Evolutionary conservation across 1,139 yeast species (phyloP).

Genomic region (Saccharomyces hybrid): DNA sequence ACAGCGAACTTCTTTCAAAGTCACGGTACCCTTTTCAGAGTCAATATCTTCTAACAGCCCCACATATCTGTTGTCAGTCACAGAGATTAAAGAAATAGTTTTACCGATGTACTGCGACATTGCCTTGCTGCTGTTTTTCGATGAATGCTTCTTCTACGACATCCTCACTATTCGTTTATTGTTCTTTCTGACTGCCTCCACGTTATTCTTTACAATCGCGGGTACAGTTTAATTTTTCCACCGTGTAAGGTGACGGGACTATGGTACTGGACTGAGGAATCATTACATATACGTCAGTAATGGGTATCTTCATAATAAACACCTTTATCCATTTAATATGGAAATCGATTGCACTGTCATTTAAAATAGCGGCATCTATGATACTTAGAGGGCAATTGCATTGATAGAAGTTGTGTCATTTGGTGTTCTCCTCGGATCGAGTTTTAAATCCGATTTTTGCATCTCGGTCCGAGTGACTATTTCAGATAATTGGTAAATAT

Average conservation of each 20-base stretch:
- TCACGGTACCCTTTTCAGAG: conserved; percentile 86
- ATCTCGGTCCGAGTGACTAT: not conserved
- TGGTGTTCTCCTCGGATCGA: not conserved
- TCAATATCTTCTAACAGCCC: conserved; percentile 83
- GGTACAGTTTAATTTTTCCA: not conserved
- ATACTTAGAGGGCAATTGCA: not conserved
- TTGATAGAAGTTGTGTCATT: not conserved
- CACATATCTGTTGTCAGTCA: conserved; percentile 79
- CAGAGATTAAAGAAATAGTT: conserved; percentile 81
- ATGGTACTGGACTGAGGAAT: not conserved
- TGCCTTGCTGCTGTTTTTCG: not conserved
- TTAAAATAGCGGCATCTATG: not conserved
- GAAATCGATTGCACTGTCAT: not conserved
- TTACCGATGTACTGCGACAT: conserved; percentile 92
- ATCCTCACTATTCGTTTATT: not conserved
- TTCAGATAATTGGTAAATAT: not conserved
- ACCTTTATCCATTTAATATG: not conserved
- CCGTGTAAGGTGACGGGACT: not conserved
- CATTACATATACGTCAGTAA: not conserved
- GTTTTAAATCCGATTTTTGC: not conserved
- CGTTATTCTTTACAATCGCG: not conserved
- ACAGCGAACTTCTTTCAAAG: conserved; percentile 72
- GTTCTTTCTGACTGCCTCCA: not conserved
- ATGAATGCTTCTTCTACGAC: not conserved
- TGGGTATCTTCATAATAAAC: not conserved